Base-by-base conservation (phyloP, 306 rosid species). In the Gillenia trifoliata region DNA sequence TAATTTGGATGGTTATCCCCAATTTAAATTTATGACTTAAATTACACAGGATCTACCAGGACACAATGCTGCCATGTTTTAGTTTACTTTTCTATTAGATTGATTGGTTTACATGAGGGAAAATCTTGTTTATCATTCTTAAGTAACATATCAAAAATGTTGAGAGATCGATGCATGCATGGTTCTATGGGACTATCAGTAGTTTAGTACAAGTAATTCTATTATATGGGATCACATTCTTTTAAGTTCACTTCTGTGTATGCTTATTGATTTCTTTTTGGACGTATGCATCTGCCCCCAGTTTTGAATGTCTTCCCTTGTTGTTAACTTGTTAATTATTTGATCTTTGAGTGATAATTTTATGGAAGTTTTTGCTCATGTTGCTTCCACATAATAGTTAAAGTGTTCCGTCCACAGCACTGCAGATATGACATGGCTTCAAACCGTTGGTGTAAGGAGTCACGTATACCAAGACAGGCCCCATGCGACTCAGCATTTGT, bases 361-460 rank as follows among this genome's bases (percentile, higher is more conserved):
- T 28, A 45, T 28, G 64, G 59, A 30, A 60, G 50, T 74, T 71
- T 15, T 50, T 15, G 41, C 71, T 68, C 49, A 57, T 22, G 55
- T 68, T 77, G 71, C 31, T 82, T 66, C 52, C 65, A 17, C 74
- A 33, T 54, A 54, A 68, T 55, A 38, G 64, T 71, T 36, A 5
- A 71, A 67, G 33, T 64, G 45, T 33, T 63, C 6, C 50, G 66
- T 50, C 47, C 52, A 20, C 52, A 45, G 71, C 72, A 17, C 71
- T 82, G 80, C 90, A 94, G 98, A 76, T 94, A 87, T 66, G 91
- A 87, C 29, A 82, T 91, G 85, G 79, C 85, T 70, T 88, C 83
- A 63, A 94, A 90, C 76, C 83, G 76, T 5, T 94, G 98, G 98
- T 52, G 70, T 30, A 85, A 78, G 34, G 97, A 91, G 78, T 63